Evolutionary conservation across 1,284 basidiomycete species (phyloP), one percentile per base, ranked within the genome.

Genomic region (Neonothopanus nambi): DNA sequence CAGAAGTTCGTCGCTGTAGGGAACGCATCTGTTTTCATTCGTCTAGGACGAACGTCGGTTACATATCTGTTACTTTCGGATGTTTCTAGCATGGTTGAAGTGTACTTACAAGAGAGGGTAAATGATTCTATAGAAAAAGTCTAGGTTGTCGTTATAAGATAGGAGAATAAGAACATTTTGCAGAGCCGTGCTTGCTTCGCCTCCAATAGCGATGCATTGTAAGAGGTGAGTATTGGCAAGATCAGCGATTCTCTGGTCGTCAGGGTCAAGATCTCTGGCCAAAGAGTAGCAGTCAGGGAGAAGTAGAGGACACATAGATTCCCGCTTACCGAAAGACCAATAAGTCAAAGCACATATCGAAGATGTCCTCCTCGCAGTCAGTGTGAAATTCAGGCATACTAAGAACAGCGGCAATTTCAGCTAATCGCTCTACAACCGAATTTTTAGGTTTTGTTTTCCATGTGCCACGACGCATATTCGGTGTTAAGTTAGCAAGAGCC

Each of bases 101-200:
- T 23, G 9, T 18, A 44, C 58, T 42, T 52, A 56, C 58, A 51
- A 43, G 4, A 57, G 39, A 35, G 58, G 54, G 37, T 59, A 53
- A 17, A 55, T 54, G 5, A 59, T 52, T 26, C 56, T 53, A 50
- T 59, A 56, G 37, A 59, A 59, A 30, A 59, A 47, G 35, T 53
- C 56, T 23, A 59, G 23, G 35, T 55, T 56, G 20, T 48, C 48
- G 11, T 57, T 38, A 33, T 57, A 57, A 20, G 56, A 35, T 18
- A 43, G 18, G 4, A 53, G 30, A n/a, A 44, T 35, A 2, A 59
- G 54, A 18, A 56, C 56, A 37, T 46, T 40, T 43, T 46, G 38
- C 12, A 58, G 44, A n/a, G 51, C 24, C 23, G 15, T 40, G 18
- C 52, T 40, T 9, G 51, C 15, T 9, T 45, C 38, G 15, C 48